Evolutionary conservation across 2,329 filamentous ascomycete species (phyloP).

Genomic region (Nothopassalora personata): DNA sequence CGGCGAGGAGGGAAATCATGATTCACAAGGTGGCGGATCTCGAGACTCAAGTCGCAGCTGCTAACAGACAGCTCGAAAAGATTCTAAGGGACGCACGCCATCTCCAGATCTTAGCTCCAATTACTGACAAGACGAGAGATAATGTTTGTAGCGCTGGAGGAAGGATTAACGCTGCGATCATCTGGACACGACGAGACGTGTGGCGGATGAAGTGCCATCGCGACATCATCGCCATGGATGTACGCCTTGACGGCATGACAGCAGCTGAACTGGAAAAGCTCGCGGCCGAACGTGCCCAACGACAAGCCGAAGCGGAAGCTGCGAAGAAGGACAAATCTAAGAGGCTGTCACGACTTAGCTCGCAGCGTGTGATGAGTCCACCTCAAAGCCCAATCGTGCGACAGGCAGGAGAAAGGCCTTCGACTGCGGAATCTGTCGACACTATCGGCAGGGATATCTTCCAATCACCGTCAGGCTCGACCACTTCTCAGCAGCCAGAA

Average conservation of each 20-base stretch:
- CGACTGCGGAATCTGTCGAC: conserved; percentile 27
- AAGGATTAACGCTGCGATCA: conserved; percentile 78
- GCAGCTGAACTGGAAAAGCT: conserved; percentile 21
- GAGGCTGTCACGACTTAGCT: conserved; percentile 21
- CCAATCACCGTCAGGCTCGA: conserved; percentile 43
- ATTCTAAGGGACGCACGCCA: conserved; percentile 87
- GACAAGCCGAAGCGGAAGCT: conserved; percentile 15
- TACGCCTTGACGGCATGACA: conserved; percentile 65
- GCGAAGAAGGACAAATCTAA: conserved; percentile 24
- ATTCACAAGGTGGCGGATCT: conserved; percentile 75
- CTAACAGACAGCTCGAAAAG: conserved; percentile 72
- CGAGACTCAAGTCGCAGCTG: conserved; percentile 67
- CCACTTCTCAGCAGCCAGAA: conserved; percentile 18
- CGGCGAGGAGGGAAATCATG: conserved; percentile 77
- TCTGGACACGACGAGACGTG: conserved; percentile 90
- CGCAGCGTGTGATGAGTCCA: conserved; percentile 14
- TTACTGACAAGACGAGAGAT: conserved; percentile 85
- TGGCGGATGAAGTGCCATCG: conserved; percentile 88
- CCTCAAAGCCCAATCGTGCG: conserved; percentile 24
- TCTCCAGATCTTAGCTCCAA: conserved; percentile 79
- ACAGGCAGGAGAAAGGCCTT: conserved; percentile 16
- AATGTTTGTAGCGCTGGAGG: conserved; percentile 79
- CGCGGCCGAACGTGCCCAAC: conserved; percentile 4
- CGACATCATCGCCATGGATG: conserved; percentile 77
- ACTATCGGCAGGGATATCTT: conserved; percentile 39